Base-by-base conservation (phyloP, 2,329 filamentous ascomycete genomes). In the Ascocoryne sarcoides region DNA sequence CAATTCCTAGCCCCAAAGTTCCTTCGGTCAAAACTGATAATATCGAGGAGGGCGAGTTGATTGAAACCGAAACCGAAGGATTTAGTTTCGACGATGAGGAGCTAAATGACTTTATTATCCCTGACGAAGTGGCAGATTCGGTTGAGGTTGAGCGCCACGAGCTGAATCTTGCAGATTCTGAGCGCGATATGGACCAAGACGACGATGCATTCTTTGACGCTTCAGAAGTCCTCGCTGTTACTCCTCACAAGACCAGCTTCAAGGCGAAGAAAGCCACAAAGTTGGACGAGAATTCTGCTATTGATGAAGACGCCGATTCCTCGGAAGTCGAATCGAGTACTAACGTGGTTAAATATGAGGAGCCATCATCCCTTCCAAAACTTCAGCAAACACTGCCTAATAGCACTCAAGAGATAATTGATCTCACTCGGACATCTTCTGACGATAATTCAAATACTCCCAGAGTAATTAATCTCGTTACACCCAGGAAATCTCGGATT, bases 101-200 rank as follows among this genome's bases (percentile, higher is more conserved):
- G 4, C 30, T 67, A 15, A 60, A 63, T 4, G 60, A 65, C 32
- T 79, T 81, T 44, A 58, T 82, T 34, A 63, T 75, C 17, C 51
- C 57, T 26, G 48, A 53, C 14, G 42, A 48, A 20, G 26, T 23
- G 5, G 23, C 32, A 15, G 35, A 32, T n/a, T 26, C 32, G 30
- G 39, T 46, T 21, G 41, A 45, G 10, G 47, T 37, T 32, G 28
- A 32, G 23, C 30, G 32, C 31, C 26, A 48, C 5, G 52, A 55
- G 18, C 43, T 53, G 16, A 37, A 53, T 33, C 44, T 56, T 34
- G 53, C 48, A n/a, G 49, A 55, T 33, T 40, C 44, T n/a, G 53
- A 52, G 38, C 42, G 42, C 10, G 51, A 45, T 4, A 10, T n/a
- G 15, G 45, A 44, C 18, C 29, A 37, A n/a, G 31, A 47, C 42